phyloP scores from a whole-genome alignment of 2,329 filamentous ascomycete genomes.

The Xylariaceae sp. region DNA sequence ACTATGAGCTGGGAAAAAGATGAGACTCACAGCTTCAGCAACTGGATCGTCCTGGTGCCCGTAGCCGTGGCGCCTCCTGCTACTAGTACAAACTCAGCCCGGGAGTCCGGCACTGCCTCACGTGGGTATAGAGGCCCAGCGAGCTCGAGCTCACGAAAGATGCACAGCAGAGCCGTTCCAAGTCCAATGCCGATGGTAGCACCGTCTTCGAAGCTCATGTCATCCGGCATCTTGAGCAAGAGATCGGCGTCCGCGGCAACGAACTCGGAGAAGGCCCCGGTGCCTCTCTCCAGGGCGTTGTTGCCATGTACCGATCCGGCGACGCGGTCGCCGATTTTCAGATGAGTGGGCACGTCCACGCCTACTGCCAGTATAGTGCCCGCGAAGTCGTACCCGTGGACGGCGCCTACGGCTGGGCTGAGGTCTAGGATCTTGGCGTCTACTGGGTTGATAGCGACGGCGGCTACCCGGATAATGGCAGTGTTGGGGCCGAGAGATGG shows the following conservation, averaged over 20 bases:
- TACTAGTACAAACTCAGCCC: conserved; percentile 31
- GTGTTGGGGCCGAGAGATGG: conserved; percentile 11
- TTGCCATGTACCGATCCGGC: conserved; percentile 7
- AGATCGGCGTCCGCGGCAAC: conserved; percentile 20
- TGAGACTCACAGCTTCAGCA: conserved; percentile 24
- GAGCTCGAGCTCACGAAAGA: conserved; percentile 26
- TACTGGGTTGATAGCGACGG: conserved; percentile 18
- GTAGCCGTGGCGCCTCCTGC: conserved; percentile 40
- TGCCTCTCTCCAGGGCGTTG: conserved; percentile 4
- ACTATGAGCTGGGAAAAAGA: neutral
- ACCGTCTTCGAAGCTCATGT: conserved; percentile 25
- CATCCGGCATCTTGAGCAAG: conserved; percentile 27
- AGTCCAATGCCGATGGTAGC: conserved; percentile 26
- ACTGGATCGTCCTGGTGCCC: conserved; percentile 39
- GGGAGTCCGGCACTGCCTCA: neutral
- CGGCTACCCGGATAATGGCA: conserved; percentile 12
- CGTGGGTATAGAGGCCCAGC: conserved; percentile 21
- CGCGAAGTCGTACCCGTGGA: conserved; percentile 15
- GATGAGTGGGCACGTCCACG: conserved; percentile 9
- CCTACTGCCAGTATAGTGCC: conserved; percentile 16
- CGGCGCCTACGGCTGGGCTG: conserved; percentile 11
- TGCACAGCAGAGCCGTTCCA: conserved; percentile 23
- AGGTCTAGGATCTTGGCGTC: conserved; percentile 17
- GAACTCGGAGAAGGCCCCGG: conserved; percentile 32
- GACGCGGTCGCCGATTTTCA: conserved; percentile 9